Conservation (phyloP, 345 rosid species). For the Dovyalis caffra region DNA sequence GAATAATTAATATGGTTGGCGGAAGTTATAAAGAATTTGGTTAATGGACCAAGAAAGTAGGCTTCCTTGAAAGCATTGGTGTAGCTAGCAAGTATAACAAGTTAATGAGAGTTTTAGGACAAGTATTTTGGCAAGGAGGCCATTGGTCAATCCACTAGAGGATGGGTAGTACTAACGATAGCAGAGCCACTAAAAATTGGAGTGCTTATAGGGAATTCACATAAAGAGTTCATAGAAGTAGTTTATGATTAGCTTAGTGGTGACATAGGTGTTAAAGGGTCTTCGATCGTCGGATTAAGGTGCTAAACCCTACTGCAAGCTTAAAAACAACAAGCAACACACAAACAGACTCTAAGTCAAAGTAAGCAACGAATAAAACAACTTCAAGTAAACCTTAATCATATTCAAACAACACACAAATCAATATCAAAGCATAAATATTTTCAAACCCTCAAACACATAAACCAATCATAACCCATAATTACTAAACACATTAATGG, state of each 20-base stretch:
- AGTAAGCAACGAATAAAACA: no score
- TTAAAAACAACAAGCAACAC: no score
- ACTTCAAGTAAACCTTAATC: no score
- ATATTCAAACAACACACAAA: no score
- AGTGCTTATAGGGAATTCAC: constrained; percentile 9
- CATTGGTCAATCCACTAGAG: constrained; percentile 20
- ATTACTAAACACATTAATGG: no score
- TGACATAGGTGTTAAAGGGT: neutral
- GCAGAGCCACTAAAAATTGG: constrained; percentile 18
- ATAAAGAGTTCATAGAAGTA: constrained; percentile 21
- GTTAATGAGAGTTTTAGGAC: constrained; percentile 20
- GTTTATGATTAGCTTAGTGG: neutral
- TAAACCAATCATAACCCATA: no score
- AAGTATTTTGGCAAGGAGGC: constrained; percentile 28
- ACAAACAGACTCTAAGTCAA: no score
- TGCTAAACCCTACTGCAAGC: no score
- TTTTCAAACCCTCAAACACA: no score
- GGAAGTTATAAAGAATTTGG: constrained; percentile 20
- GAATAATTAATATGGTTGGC: constrained; percentile 24
- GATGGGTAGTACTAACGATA: constrained; percentile 14
- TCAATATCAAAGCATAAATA: no score
- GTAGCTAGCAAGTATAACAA: neutral
- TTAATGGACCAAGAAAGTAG: constrained; percentile 24
- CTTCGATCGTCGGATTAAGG: no score
- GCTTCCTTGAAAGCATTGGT: constrained; percentile 16